Evolutionary conservation across 352 stramenopile species (phyloP).

Genomic region (Phytophthora sojae): DNA sequence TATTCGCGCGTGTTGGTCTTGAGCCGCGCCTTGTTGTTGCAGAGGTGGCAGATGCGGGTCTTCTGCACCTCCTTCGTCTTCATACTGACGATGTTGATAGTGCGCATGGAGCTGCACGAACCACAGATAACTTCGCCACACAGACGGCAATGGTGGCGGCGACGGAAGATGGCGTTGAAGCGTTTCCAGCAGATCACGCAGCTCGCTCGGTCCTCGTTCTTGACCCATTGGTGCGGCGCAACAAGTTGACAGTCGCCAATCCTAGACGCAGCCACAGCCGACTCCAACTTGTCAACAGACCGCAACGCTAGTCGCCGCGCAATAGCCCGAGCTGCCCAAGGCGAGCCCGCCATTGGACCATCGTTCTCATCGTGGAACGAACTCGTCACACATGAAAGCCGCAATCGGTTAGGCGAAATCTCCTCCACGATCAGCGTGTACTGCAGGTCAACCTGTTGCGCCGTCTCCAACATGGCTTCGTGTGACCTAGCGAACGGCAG

Average conservation of each 20-base stretch:
- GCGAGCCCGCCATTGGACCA: constrained; percentile 33
- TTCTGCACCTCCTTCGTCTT: constrained; percentile 53
- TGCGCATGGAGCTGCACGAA: constrained; percentile 56
- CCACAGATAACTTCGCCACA: constrained; percentile 74
- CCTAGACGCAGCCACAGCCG: constrained; percentile 51
- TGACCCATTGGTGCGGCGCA: constrained; percentile 64
- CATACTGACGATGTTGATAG: constrained; percentile 41
- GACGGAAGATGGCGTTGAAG: constrained; percentile 63
- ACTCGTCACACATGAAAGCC: constrained; percentile 63
- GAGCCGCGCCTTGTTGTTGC: constrained; percentile 58
- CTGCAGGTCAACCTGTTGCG: constrained; percentile 56
- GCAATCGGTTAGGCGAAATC: constrained; percentile 50
- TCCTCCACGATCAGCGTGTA: constrained; percentile 76
- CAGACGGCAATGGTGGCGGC: constrained; percentile 71
- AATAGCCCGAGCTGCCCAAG: constrained; percentile 45
- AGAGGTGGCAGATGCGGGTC: constrained; percentile 75
- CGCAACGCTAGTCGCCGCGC: constrained; percentile 54
- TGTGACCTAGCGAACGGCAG: constrained; percentile 54
- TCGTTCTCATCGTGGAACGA: constrained; percentile 60
- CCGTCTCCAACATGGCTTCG: constrained; percentile 33
- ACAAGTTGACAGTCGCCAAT: constrained; percentile 57
- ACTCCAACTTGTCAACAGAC: constrained; percentile 59
- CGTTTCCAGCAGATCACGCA: constrained; percentile 77
- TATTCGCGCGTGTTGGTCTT: constrained; percentile 42
- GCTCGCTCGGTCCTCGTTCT: constrained; percentile 59